Percentiles rank a stretch among this genome's conserved stretches.
Evolutionary conservation across 2,329 filamentous ascomycete species (phyloP).

Genomic region (Ophiobolus disseminans): DNA sequence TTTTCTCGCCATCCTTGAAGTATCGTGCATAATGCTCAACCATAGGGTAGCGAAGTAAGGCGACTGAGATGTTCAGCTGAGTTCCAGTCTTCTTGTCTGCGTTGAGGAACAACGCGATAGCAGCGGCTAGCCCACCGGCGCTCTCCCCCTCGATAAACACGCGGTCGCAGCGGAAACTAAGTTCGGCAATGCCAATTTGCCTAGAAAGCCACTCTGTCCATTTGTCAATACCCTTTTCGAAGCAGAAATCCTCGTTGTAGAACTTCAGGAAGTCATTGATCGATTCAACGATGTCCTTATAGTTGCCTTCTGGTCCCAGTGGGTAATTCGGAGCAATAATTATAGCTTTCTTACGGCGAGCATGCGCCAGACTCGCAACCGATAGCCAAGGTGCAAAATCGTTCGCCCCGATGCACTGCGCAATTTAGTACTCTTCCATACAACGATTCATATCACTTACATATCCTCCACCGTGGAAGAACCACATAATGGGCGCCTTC

Average conservation of each 20-base stretch:
- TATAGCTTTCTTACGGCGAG: background rate
- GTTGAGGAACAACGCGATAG: background rate
- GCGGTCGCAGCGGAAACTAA: background rate
- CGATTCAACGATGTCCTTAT: background rate
- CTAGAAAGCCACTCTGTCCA: background rate
- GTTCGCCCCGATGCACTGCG: conserved; percentile 3
- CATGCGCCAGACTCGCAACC: background rate
- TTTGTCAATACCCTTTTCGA: background rate
- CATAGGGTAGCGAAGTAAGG: background rate
- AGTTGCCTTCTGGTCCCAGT: conserved; percentile 5
- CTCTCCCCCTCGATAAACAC: background rate
- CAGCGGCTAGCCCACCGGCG: too few species aligned
- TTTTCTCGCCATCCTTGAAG: background rate
- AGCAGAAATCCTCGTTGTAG: background rate
- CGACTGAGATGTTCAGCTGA: background rate
- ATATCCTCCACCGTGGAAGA: conserved; percentile 3
- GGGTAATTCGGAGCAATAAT: conserved; percentile 10
- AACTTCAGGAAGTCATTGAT: background rate
- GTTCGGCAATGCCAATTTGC: background rate
- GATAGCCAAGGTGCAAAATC: background rate
- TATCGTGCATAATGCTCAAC: background rate
- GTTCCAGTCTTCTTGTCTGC: background rate
- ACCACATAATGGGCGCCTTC: background rate
- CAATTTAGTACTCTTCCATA: too few species aligned
- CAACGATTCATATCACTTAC: background rate